A percentile compares a stretch with the other conserved stretches of the same genome.
These are phyloP conservation scores for Salmacisia buchloeana DNA, from an alignment of 1,284 basidiomycete species.

Conservation along the genomic window DNA sequence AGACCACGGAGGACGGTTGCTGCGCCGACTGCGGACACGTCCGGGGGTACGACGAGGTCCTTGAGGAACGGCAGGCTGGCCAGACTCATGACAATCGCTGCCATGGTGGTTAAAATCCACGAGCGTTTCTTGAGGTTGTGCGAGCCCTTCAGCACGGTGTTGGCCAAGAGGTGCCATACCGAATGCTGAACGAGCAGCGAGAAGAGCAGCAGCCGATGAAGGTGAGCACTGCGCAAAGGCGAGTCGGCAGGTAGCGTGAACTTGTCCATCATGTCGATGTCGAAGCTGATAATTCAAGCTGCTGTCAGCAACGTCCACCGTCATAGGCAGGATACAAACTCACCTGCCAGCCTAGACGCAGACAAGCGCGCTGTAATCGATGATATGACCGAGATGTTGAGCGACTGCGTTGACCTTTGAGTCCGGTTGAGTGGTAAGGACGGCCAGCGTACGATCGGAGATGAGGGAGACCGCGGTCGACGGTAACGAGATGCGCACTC, in stretches of 20 bases:
- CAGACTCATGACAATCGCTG: constrained; percentile 37
- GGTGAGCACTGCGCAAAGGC: background rate
- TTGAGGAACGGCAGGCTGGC: constrained; percentile 39
- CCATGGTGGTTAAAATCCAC: constrained; percentile 49
- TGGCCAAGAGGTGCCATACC: constrained; percentile 36
- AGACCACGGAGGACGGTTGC: background rate
- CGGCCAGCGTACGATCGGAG: too few species aligned
- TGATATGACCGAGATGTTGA: too few species aligned
- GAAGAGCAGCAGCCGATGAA: constrained; percentile 17
- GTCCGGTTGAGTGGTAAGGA: too few species aligned
- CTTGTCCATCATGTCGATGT: too few species aligned
- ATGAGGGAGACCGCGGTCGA: too few species aligned
- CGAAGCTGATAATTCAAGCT: too few species aligned
- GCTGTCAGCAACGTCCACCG: too few species aligned
- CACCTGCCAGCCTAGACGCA: too few species aligned
- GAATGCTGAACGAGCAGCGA: constrained; percentile 38
- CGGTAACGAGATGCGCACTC: too few species aligned
- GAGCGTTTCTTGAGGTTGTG: constrained; percentile 42
- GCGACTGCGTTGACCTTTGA: too few species aligned
- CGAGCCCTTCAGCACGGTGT: constrained; percentile 25
- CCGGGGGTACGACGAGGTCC: constrained; percentile 30
- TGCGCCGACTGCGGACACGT: background rate
- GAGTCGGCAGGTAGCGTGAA: background rate
- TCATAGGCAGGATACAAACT: too few species aligned
- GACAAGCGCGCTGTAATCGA: too few species aligned